Conservation (phyloP, 352 stramenopile genomes). For the Albugo laibachii region DNA sequence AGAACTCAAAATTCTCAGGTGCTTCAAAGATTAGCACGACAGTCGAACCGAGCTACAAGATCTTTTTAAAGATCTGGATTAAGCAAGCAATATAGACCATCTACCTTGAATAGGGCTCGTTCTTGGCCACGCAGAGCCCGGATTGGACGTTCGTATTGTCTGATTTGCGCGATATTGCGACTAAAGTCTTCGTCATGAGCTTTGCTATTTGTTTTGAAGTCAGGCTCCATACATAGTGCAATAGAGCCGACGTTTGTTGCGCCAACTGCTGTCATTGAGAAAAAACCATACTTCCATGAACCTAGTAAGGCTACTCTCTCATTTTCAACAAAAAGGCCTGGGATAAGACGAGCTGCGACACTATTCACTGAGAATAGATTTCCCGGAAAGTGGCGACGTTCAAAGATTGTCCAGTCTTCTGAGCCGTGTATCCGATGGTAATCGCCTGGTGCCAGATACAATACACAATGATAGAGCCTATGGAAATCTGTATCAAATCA, state of each 20-base stretch:
- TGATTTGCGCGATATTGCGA: conserved; percentile 28
- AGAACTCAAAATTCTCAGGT: conserved; percentile 54
- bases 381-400: conserved; percentile 66
- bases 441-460: conserved; percentile 71
- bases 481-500: too few species aligned
- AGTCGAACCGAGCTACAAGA: conserved; percentile 44
- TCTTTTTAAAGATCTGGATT: not conserved
- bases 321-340: conserved; percentile 68
- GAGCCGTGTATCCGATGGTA: conserved; percentile 79
- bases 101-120: conserved; percentile 62
- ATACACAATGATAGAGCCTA: conserved; percentile 43
- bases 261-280: conserved; percentile 63
- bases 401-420: conserved; percentile 44
- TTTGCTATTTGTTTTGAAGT: conserved; percentile 39
- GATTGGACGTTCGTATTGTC: conserved; percentile 20
- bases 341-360: conserved; percentile 34
- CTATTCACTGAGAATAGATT: conserved; percentile 69
- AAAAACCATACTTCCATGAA: conserved; percentile 62
- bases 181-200: conserved; percentile 19
- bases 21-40: conserved; percentile 75
- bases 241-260: conserved; percentile 81
- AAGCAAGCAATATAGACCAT: not conserved
- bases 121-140: conserved; percentile 33
- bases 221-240: conserved; percentile 37
- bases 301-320: conserved; percentile 57